Evolutionary conservation across 495 filamentous ascomycete species (phyloP).

Genomic region (Aspergillus kassunensis): DNA sequence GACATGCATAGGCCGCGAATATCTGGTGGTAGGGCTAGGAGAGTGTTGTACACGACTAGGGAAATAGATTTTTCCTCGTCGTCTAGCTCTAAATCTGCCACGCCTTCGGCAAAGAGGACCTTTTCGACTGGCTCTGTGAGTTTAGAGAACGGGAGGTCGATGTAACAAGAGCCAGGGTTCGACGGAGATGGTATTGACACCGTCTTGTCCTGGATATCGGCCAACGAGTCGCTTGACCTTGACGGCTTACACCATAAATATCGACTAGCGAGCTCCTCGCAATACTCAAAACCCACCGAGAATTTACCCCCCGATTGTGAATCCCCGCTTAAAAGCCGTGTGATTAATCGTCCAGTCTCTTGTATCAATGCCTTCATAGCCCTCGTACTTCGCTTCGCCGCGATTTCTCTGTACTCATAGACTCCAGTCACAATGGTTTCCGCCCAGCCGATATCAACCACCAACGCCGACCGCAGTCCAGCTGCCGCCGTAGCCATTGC

Average conservation of each 20-base stretch:
- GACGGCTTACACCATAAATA: conserved; percentile 68
- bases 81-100: conserved; percentile 58
- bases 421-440: conserved; percentile 78
- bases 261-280: conserved; percentile 69
- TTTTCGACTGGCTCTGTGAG: conserved; percentile 73
- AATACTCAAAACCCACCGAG: conserved; percentile 65
- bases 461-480: conserved; percentile 72
- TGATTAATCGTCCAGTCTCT: conserved; percentile 64
- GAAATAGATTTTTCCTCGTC: conserved; percentile 80
- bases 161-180: conserved; percentile 33
- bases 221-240: neutral
- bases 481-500: conserved; percentile 70
- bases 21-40: conserved; percentile 75
- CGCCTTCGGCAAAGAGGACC: conserved; percentile 61
- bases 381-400: conserved; percentile 61
- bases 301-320: conserved; percentile 21
- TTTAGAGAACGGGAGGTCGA: conserved; percentile 58
- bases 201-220: conserved; percentile 10
- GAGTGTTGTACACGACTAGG: conserved; percentile 66
- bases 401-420: conserved; percentile 84
- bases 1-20: conserved; percentile 82
- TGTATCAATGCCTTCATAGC: conserved; percentile 66
- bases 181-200: conserved; percentile 45
- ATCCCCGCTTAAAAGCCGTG: conserved; percentile 24
- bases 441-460: conserved; percentile 88